These are phyloP conservation scores for Lodderomyces parapsilosis DNA, from an alignment of 1,139 yeast species.

Conservation along the genomic window DNA sequence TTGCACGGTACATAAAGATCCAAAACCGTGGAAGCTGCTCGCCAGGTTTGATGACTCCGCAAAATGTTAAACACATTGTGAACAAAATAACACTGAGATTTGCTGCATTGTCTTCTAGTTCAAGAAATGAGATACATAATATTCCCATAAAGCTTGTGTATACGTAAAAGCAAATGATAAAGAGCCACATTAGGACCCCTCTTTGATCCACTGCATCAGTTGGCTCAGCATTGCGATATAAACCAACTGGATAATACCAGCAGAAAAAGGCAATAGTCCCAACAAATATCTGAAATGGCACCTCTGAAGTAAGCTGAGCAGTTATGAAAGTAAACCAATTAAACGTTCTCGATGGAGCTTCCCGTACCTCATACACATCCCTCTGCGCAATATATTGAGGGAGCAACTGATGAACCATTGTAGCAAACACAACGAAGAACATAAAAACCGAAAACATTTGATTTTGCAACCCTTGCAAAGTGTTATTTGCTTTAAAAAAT, in stretches of 20 bases:
- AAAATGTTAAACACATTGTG: slow-evolving; percentile 31
- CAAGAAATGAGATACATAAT: slow-evolving; percentile 36
- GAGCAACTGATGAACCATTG: slow-evolving; percentile 55
- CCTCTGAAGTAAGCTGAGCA: slow-evolving; percentile 68
- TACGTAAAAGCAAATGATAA: slow-evolving; percentile 36
- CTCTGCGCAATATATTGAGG: slow-evolving; percentile 33
- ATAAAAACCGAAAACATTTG: slow-evolving; percentile 58
- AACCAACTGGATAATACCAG: slow-evolving; percentile 83
- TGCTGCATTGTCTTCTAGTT: slow-evolving; percentile 42
- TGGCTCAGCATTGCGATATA: slow-evolving; percentile 53
- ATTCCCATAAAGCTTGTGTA: slow-evolving; percentile 40
- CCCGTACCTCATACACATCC: slow-evolving; percentile 37
- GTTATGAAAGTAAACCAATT: slow-evolving; percentile 40
- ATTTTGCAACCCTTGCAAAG: slow-evolving; percentile 43
- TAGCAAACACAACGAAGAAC: slow-evolving; percentile 44
- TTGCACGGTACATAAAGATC: slow-evolving; percentile 34
- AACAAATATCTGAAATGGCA: slow-evolving; percentile 71
- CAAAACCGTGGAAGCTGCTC: slow-evolving; percentile 32
- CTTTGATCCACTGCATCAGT: slow-evolving; percentile 26
- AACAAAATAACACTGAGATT: slow-evolving; percentile 27
- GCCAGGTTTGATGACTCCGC: slow-evolving; percentile 31
- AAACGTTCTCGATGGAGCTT: slow-evolving; percentile 32
- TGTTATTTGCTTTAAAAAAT: slow-evolving; percentile 32
- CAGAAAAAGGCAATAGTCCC: slow-evolving; percentile 70
- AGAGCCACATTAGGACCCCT: slow-evolving; percentile 47